These are phyloP conservation scores for Citrus glauca DNA, from an alignment of 345 rosid species.

Conservation along the genomic window DNA sequence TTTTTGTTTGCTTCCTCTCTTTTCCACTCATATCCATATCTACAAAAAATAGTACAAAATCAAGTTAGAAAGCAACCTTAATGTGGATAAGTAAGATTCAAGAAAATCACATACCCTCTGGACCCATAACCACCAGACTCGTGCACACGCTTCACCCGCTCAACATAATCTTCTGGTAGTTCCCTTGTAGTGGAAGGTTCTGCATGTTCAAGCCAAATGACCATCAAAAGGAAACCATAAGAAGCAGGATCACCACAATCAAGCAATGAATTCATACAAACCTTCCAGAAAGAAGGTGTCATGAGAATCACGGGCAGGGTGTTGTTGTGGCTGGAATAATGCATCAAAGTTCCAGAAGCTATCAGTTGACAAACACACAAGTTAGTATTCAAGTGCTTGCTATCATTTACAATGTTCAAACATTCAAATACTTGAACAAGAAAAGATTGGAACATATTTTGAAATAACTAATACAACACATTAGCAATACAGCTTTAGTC, in stretches of 20 bases:
- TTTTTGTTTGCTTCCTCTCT: slow-evolving; percentile 96
- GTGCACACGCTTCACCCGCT: slow-evolving; percentile 69
- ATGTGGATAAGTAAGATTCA: background rate
- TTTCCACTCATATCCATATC: slow-evolving; percentile 91
- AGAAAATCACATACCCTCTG: slow-evolving; percentile 55
- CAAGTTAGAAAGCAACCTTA: background rate
- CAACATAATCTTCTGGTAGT: slow-evolving; percentile 86
- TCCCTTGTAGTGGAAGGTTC: slow-evolving; percentile 76
- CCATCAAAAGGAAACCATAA: slow-evolving; percentile 10
- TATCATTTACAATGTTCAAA: background rate
- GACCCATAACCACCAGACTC: slow-evolving; percentile 93
- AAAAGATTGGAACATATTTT: background rate
- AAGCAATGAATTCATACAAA: slow-evolving; percentile 22
- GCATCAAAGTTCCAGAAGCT: slow-evolving; percentile 99
- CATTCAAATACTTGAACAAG: background rate
- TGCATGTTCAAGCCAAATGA: slow-evolving; percentile 23
- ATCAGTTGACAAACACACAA: slow-evolving; percentile 19
- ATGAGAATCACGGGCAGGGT: slow-evolving; percentile 99
- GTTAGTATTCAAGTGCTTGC: background rate
- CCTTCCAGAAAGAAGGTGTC: slow-evolving; percentile 90
- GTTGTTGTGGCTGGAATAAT: slow-evolving; percentile 95
- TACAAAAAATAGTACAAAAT: slow-evolving; percentile 15
- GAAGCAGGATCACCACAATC: background rate
- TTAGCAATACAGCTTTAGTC: background rate
- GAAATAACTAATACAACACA: background rate